Evolutionary conservation across 306 rosid genomes (phyloP).

Genomic region (Quercus cerris): DNA sequence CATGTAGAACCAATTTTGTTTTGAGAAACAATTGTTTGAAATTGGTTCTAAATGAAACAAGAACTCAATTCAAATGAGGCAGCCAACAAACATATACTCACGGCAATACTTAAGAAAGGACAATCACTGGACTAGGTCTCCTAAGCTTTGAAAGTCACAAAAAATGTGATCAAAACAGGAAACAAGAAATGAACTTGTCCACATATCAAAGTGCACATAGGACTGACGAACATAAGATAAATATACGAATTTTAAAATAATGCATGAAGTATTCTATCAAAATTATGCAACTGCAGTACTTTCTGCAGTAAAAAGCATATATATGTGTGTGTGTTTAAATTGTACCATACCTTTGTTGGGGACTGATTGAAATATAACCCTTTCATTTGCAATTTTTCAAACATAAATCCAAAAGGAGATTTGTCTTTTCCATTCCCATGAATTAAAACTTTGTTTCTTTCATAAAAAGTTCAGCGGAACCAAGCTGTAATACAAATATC

Average conservation of each 20-base stretch:
- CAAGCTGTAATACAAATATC: constrained; percentile 57
- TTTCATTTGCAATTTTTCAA: constrained; percentile 95
- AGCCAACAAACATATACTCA: background rate
- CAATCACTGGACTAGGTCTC: background rate
- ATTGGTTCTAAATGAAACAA: no score
- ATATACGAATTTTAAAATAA: background rate
- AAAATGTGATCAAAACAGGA: background rate
- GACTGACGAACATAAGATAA: no score
- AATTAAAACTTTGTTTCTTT: constrained; percentile 76
- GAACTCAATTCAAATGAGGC: background rate
- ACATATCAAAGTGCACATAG: no score
- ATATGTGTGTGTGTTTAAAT: background rate
- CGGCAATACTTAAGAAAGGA: background rate
- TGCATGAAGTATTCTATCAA: background rate
- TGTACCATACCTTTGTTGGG: constrained; percentile 63
- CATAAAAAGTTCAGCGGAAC: constrained; percentile 77
- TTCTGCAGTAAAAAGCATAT: no score
- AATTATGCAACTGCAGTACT: no score
- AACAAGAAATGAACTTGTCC: no score
- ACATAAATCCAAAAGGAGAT: constrained; percentile 93
- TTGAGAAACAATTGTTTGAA: no score
- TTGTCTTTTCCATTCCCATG: constrained; percentile 83
- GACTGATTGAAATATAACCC: constrained; percentile 91
- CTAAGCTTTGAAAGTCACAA: background rate
- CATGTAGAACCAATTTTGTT: no score